A percentile compares a stretch with the other conserved stretches of the same genome.
phyloP scores from a whole-genome alignment of 306 rosid species.

The Medicago arabica region DNA sequence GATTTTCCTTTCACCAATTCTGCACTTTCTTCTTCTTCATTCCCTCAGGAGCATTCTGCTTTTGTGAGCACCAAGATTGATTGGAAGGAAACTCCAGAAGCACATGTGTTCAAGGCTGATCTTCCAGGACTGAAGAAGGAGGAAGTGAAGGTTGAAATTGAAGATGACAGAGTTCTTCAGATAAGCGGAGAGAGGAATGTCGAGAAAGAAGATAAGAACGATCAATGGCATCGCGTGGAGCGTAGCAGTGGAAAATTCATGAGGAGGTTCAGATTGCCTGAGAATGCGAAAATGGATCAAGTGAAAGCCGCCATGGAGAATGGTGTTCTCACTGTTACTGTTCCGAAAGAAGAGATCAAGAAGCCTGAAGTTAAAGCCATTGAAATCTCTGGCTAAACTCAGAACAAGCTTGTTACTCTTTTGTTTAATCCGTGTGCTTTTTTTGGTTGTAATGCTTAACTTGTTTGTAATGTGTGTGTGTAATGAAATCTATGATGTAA shows the following conservation, averaged over 20 bases:
- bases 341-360: conserved; percentile 45
- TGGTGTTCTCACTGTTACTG: conserved; percentile 52
- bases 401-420: background rate
- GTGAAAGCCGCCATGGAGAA: conserved; percentile 52
- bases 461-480: background rate
- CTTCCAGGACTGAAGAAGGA: conserved; percentile 50
- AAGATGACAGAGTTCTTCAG: conserved; percentile 53
- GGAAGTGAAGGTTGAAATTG: conserved; percentile 48
- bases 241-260: conserved; percentile 49
- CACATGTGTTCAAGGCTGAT: conserved; percentile 54
- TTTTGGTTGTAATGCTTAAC: background rate
- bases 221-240: conserved; percentile 47
- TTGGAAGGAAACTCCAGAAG: conserved; percentile 58
- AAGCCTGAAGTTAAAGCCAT: conserved; percentile 44
- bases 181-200: conserved; percentile 48
- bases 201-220: conserved; percentile 52
- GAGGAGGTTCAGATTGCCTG: conserved; percentile 47
- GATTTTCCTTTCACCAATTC: background rate
- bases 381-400: conserved; percentile 38
- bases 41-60: conserved; percentile 37
- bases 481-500: background rate
- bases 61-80: conserved; percentile 41
- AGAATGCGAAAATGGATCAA: conserved; percentile 39
- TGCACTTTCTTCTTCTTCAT: conserved; percentile 21
- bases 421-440: background rate